Evolutionary conservation across 2,329 filamentous ascomycete genomes (phyloP).

Genomic region (Nakataea oryzae): DNA sequence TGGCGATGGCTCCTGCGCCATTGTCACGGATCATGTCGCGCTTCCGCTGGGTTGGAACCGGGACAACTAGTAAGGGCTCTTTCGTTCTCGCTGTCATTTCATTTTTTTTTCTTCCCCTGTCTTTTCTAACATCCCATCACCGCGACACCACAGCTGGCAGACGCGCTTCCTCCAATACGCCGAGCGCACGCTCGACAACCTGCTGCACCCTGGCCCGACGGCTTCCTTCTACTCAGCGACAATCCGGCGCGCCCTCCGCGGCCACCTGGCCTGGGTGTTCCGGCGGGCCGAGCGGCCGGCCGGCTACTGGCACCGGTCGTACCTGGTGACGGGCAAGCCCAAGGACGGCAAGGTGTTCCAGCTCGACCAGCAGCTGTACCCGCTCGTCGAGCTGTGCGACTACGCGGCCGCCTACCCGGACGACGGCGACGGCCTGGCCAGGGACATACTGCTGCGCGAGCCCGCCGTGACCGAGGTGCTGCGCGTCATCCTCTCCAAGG

Average conservation of each 20-base stretch:
- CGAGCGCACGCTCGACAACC: background rate
- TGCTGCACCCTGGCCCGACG: background rate
- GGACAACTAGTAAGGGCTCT: conserved; percentile 9
- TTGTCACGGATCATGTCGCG: conserved; percentile 12
- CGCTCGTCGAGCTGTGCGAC: conserved; percentile 12
- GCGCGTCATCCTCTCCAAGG: conserved; percentile 2
- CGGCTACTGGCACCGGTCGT: conserved; percentile 12
- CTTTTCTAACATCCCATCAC: background rate
- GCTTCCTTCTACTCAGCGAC: background rate
- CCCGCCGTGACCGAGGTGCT: conserved; percentile 6
- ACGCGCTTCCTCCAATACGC: conserved; percentile 8
- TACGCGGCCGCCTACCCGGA: conserved; percentile 5
- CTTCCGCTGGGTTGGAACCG: conserved; percentile 13
- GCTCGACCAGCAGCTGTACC: conserved; percentile 13
- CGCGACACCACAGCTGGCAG: conserved; percentile 11
- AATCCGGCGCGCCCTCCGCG: background rate
- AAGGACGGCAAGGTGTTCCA: conserved; percentile 12
- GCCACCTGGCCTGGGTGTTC: conserved; percentile 11
- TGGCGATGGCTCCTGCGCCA: background rate
- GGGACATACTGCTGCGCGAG: conserved; percentile 2
- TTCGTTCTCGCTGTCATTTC: background rate
- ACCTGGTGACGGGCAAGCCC: conserved; percentile 10
- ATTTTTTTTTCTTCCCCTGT: background rate
- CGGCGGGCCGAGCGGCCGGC: conserved; percentile 5
- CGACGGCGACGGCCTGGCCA: conserved; percentile 2